Evolutionary conservation across 352 stramenopile species (phyloP), one percentile per base, ranked within the genome.

Genomic region (Aphanomyces cochlioides): DNA sequence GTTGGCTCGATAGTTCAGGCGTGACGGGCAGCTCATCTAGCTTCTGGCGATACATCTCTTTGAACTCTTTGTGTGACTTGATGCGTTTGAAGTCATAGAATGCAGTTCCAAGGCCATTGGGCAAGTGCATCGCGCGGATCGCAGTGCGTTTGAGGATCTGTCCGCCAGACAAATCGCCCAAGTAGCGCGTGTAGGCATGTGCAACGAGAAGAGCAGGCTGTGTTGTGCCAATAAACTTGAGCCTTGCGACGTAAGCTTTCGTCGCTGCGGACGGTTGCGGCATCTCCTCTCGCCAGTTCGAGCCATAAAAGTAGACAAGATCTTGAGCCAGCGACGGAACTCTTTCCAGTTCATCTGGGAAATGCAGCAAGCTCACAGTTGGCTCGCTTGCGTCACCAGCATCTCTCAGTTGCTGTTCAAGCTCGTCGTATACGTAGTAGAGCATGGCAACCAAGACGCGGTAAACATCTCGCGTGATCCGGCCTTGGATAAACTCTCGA

Each of bases 101-200:
- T 15, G 73, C 72, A 10, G 75, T 76, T 63, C 78, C 79, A 48
- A 73, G 67, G 50, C 74, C 67, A 38, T 40, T 37, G n/a, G 7
- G 5, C 37, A 87, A 66, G 47, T 69, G 50, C 40, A 89, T 68
- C 21, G 65, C 73, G 47, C 74, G 73, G 36, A 47, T 72, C 7
- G 81, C 81, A 74, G 85, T 84, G 43, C 77, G 73, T 43, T 74
- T 69, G n/a, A 94, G 69, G n/a, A 91, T 78, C 63, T 89, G 86
- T 2, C 86, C 86, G 36, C 86, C 86, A 47, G 67, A 81, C 43
- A 94, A 73, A 73, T 94, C 86, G 48, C 85, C 86, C 39, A 94
- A 73, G 64, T 94, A 92, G 10, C 86, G 78, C 36, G 86, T 94
- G 64, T 94, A 94, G 0, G 84, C 79, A 77, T 94, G 86, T 0